Evolutionary conservation across 768 basidiomycete species (phyloP), one percentile per base, ranked within the genome.

Genomic region (Lepiota brunneoincarnata): DNA sequence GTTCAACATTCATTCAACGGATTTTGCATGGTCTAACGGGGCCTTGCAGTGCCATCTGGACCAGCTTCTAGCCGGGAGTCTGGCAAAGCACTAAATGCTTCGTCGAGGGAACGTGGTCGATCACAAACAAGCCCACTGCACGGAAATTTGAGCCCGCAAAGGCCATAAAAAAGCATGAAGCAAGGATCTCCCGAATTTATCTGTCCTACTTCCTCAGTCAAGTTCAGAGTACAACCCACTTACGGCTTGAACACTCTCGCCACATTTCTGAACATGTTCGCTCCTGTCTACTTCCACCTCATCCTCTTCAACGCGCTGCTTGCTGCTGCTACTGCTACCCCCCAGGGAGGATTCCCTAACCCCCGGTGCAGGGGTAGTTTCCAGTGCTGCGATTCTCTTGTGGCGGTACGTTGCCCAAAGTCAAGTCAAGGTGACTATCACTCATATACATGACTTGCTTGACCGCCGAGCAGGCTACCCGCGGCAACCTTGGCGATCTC

Each of bases 321-420:
- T 28, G 60, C 46, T 20, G 44, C 48, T 23, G 62, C 64, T n/a
- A 57, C 7, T 9, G 31, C 31, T 10, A 9, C 31, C 7, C 7
- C 31, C 44, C 52, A 18, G 24, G 49, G 43, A 4, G 31, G 34
- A 2, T 31, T 44, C 39, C 37, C 37, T 34, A 55, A 52, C 51
- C 55, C 57, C 17, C 61, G 64, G 58, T 60, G 58, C 49, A 58
- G 58, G 21, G 65, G 65, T 5, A 0, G 47, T 23, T 2, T 64
- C 5, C 49, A 54, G 42, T 66, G 65, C 58, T 66, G 64, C 57
- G 56, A 62, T 54, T 17, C 36, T 20, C 44, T 64, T 11, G 56
- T 59, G 26, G n/a, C 21, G 24, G 64, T 63, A 48, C 26, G 59
- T 41, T 31, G 31, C 31, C 11, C 31, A 9, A 31, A 31, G 31